A percentile compares a stretch with the other conserved stretches of the same genome.
Conservation (phyloP, 129 eudicot species). For the Dittrichia graveolens region DNA sequence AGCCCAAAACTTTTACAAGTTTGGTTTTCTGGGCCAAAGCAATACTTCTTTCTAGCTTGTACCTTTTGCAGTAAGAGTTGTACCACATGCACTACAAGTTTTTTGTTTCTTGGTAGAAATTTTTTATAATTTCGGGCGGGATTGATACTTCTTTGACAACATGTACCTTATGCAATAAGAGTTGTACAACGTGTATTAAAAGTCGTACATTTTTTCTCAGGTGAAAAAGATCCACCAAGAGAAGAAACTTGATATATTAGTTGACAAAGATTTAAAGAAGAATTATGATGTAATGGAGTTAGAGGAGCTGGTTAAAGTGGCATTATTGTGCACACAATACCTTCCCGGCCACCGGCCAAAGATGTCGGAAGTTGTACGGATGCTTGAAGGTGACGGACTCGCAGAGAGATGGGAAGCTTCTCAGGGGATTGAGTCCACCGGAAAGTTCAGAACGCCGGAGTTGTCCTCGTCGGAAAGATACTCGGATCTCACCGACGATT, state of each 20-base stretch:
- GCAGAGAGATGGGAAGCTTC: constrained; percentile 93
- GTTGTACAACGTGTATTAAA: neutral
- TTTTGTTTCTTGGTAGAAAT: no score
- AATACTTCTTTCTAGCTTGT: neutral
- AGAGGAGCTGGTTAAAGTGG: constrained; percentile 85
- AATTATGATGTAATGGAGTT: constrained; percentile 65
- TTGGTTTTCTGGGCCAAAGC: neutral
- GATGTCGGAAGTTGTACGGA: constrained; percentile 88
- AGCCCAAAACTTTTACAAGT: neutral
- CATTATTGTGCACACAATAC: constrained; percentile 78
- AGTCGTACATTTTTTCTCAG: constrained; percentile 35
- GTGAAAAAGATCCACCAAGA: constrained; percentile 75
- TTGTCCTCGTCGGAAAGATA: constrained; percentile 72
- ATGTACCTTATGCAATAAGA: neutral
- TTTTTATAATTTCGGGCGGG: neutral
- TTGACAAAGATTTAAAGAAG: constrained; percentile 63
- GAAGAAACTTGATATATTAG: constrained; percentile 71
- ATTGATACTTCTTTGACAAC: neutral
- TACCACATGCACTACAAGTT: neutral
- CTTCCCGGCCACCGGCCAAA: constrained; percentile 80
- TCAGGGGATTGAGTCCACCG: constrained; percentile 55
- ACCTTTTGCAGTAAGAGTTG: neutral
- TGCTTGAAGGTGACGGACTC: constrained; percentile 86
- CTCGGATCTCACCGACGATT: constrained; percentile 81
- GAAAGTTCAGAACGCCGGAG: constrained; percentile 54